Percentiles rank a stretch among this genome's conserved stretches.
Evolutionary conservation across 1,284 basidiomycete species (phyloP).

Genomic region (Xerocomus amazonicus): DNA sequence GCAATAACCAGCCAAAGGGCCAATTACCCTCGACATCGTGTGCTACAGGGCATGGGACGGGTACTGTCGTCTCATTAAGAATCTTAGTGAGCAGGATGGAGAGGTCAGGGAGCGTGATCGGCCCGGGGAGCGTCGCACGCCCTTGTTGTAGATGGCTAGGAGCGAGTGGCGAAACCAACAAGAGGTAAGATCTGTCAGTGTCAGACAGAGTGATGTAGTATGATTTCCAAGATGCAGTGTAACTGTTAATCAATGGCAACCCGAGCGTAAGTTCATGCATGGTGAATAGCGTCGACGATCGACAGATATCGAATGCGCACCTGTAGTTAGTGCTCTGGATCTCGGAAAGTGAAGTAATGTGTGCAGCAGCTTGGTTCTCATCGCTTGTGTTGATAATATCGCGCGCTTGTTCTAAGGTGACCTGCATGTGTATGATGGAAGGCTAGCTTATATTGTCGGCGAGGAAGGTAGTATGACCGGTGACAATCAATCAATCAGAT

Average conservation of each 20-base stretch:
- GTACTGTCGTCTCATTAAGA: constrained; percentile 22
- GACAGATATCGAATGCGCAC: constrained; percentile 11
- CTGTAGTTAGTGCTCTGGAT: constrained; percentile 24
- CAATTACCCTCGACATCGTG: constrained; percentile 18
- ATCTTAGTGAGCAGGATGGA: constrained; percentile 23
- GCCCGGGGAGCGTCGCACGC: neutral
- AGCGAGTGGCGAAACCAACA: constrained; percentile 18
- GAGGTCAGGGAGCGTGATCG: constrained; percentile 23
- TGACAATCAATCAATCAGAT: too few relatives aligned
- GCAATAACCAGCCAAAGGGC: constrained; percentile 23
- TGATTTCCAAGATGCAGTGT: constrained; percentile 15
- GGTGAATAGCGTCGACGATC: too few relatives aligned
- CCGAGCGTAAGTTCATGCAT: neutral
- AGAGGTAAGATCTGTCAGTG: constrained; percentile 20
- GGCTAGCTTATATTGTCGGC: too few relatives aligned
- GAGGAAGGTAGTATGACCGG: too few relatives aligned
- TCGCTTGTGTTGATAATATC: constrained; percentile 24
- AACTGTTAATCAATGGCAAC: constrained; percentile 9
- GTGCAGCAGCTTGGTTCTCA: constrained; percentile 2
- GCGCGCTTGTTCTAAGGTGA: constrained; percentile 19
- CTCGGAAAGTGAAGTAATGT: constrained; percentile 20
- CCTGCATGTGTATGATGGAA: constrained; percentile 11
- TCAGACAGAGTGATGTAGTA: constrained; percentile 22
- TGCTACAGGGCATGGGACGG: constrained; percentile 25
- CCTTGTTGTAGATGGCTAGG: neutral